phyloP scores from a whole-genome alignment of 371 early-diverging fungal genomes.

The Funneliformis caledonium region DNA sequence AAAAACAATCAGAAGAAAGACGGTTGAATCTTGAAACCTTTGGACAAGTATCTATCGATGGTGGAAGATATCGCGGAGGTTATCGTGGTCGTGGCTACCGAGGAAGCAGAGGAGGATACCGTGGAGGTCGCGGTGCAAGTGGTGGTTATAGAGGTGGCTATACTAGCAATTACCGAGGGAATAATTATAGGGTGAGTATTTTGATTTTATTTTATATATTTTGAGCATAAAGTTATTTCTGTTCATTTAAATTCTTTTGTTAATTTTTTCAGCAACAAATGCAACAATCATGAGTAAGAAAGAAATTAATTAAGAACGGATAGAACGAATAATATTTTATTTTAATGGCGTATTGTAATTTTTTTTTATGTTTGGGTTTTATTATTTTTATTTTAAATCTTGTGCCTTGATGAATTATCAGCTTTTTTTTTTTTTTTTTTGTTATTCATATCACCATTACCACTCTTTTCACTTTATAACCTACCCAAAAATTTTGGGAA shows the following conservation, averaged over 20 bases:
- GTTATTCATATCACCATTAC: background rate
- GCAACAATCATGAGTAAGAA: background rate
- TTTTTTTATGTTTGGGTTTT: background rate
- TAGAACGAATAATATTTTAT: background rate
- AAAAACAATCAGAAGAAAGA: slow-evolving; percentile 84
- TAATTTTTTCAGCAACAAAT: background rate
- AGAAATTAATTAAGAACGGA: background rate
- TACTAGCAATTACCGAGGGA: slow-evolving; percentile 29
- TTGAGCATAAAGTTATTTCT: background rate
- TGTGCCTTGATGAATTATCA: background rate
- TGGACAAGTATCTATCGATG: slow-evolving; percentile 81
- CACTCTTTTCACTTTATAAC: background rate
- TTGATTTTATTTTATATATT: background rate
- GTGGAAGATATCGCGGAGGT: slow-evolving; percentile 66
- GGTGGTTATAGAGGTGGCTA: slow-evolving; percentile 25
- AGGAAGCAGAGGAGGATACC: slow-evolving; percentile 56
- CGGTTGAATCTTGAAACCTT: slow-evolving; percentile 93
- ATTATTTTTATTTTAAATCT: background rate
- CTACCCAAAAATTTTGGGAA: background rate
- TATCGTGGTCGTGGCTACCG: slow-evolving; percentile 63
- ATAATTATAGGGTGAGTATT: slow-evolving; percentile 30
- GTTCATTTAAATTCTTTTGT: background rate
- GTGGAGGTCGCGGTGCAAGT: slow-evolving; percentile 52
- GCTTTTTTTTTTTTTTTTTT: background rate
- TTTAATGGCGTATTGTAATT: background rate